Evolutionary conservation across 139 green algal genomes (phyloP), one percentile per base, ranked within the genome.

Genomic region (Parachlorella kessleri): DNA sequence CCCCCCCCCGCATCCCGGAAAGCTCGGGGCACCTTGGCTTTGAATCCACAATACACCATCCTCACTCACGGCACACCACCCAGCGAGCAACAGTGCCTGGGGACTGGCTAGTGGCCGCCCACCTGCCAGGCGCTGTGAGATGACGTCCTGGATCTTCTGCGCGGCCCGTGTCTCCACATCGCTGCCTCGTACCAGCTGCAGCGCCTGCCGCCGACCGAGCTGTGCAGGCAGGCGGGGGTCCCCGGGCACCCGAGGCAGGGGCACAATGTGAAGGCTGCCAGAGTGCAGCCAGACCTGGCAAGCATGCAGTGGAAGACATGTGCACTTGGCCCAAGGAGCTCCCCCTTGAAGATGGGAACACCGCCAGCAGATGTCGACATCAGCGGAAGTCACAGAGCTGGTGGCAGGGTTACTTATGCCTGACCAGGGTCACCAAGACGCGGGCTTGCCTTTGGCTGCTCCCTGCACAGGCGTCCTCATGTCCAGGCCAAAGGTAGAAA

Each of bases 231-330:
- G 76, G 64, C 53, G 55, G 18, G 78, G 84, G 24, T 70, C 38
- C 18, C 54, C 64, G 9, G 38, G 21, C n/a, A 78, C 10, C 24
- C 37, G 73, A n/a, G 90, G 86, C 66, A 81, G 88, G 32, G 92
- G 92, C 18, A 97, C 71, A 4, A 96, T 38, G 79, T 96, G 91
- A 72, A 96, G 75, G 6, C 36, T 33, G 1, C 94, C 92, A 2
- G 40, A 28, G 0, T 78, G 66, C 41, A 98, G 77, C 93, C 92
- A 97, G 40, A 69, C 63, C 63, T 69, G 63, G n/a, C n/a, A n/a
- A n/a, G n/a, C n/a, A n/a, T n/a, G n/a, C n/a, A n/a, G n/a, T n/a
- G n/a, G n/a, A n/a, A n/a, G n/a, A n/a, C n/a, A n/a, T n/a, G n/a
- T n/a, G n/a, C n/a, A n/a, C n/a, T n/a, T n/a, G n/a, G n/a, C n/a